Percentiles rank a stretch among this genome's conserved stretches.
These are phyloP conservation scores for Fusarium concolor DNA, from an alignment of 2,329 filamentous ascomycete species.

Conservation along the genomic window DNA sequence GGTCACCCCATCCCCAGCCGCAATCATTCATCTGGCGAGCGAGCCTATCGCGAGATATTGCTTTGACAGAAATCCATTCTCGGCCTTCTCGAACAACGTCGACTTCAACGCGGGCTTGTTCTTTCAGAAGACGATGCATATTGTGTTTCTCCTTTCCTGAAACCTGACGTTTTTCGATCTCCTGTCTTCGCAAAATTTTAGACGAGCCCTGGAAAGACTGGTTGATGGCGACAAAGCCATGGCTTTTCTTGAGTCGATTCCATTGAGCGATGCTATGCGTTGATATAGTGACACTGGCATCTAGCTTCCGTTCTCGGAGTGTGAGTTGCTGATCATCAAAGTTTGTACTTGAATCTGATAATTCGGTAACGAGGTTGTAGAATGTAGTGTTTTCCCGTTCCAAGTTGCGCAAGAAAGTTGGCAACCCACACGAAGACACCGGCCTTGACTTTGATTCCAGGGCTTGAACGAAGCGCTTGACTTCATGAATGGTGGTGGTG, in stretches of 20 bases:
- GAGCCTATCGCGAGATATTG: constrained; percentile 49
- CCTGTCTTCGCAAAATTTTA: constrained; percentile 41
- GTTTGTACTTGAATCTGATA: constrained; percentile 7
- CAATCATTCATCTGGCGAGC: constrained; percentile 55
- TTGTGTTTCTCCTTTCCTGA: constrained; percentile 45
- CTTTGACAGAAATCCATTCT: constrained; percentile 52
- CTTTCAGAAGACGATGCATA: constrained; percentile 50
- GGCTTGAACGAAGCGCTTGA: constrained; percentile 8
- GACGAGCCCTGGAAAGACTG: constrained; percentile 51
- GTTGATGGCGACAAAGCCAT: constrained; percentile 48
- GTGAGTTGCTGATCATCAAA: constrained; percentile 18
- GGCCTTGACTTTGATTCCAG: constrained; percentile 27
- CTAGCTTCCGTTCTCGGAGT: constrained; percentile 35
- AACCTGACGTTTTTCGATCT: constrained; percentile 40
- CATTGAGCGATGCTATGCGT: constrained; percentile 46
- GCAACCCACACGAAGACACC: constrained; percentile 26
- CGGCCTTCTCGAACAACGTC: constrained; percentile 52
- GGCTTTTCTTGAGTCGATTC: constrained; percentile 50
- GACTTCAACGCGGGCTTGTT: constrained; percentile 51
- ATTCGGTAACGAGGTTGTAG: constrained; percentile 16
- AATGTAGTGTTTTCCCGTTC: constrained; percentile 29
- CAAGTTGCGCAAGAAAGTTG: constrained; percentile 25
- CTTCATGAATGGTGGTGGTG: constrained; percentile 8
- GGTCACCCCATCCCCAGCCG: constrained; percentile 57
- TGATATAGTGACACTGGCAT: constrained; percentile 40